Conservation (phyloP, 2,329 filamentous ascomycete species). For the Plectosphaerella cucumerina region DNA sequence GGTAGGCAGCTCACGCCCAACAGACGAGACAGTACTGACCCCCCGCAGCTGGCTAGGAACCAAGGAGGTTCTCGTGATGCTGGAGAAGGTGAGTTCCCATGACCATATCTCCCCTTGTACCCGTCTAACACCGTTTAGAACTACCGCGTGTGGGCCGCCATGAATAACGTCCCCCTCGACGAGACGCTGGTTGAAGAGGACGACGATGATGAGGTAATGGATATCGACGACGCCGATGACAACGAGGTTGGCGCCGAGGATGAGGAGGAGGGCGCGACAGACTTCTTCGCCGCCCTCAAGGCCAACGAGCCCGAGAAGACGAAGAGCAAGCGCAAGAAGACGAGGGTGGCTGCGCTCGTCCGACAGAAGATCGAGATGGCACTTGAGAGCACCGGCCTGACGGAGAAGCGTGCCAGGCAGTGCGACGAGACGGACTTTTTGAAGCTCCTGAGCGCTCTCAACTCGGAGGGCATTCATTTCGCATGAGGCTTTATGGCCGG, state of each 20-base stretch:
- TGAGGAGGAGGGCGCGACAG: conserved; percentile 69
- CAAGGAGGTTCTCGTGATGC: conserved; percentile 73
- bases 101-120: not conserved
- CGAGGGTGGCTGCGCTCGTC: conserved; percentile 77
- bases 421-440: conserved; percentile 94
- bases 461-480: conserved; percentile 91
- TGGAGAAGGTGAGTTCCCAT: conserved; percentile 49
- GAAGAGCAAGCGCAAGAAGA: conserved; percentile 70
- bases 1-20: not conserved
- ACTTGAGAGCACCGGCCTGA: conserved; percentile 74
- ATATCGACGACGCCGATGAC: conserved; percentile 36
- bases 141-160: conserved; percentile 84
- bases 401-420: conserved; percentile 76
- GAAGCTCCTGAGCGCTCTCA: conserved; percentile 75
- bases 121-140: conserved; percentile 43
- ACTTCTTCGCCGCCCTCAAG: conserved; percentile 73
- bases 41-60: conserved; percentile 68
- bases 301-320: conserved; percentile 46
- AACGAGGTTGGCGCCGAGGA: conserved; percentile 44
- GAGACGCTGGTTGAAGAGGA: conserved; percentile 48
- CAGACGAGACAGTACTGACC: not conserved
- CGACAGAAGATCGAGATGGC: conserved; percentile 82
- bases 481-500: conserved; percentile 42
- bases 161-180: conserved; percentile 76
- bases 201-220: conserved; percentile 33